phyloP scores from a whole-genome alignment of 2,329 filamentous ascomycete species.

The Microdochium paspali region DNA sequence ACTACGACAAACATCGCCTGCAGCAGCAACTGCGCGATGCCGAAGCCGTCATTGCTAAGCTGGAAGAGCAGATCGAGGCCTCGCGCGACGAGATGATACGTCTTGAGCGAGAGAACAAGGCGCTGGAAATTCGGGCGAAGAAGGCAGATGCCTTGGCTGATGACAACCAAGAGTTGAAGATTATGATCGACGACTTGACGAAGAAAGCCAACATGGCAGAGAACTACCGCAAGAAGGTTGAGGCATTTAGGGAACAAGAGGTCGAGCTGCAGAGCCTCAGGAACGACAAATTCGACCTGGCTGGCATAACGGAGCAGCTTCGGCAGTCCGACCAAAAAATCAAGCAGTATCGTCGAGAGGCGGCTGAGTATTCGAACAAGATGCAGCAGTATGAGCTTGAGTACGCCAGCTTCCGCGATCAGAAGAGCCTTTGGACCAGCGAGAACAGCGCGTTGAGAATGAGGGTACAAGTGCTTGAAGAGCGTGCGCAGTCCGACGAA shows the following conservation, averaged over 20 bases:
- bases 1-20: slow-evolving; percentile 39
- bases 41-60: slow-evolving; percentile 60
- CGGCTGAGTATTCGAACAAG: slow-evolving; percentile 19
- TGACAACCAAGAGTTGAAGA: slow-evolving; percentile 48
- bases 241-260: slow-evolving; percentile 43
- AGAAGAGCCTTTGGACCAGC: slow-evolving; percentile 27
- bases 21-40: slow-evolving; percentile 53
- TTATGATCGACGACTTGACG: slow-evolving; percentile 46
- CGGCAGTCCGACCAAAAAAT: slow-evolving; percentile 21
- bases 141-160: slow-evolving; percentile 45
- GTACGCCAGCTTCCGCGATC: slow-evolving; percentile 31
- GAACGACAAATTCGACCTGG: slow-evolving; percentile 43
- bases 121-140: slow-evolving; percentile 36
- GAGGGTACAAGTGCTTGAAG: slow-evolving; percentile 25
- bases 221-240: slow-evolving; percentile 53
- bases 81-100: slow-evolving; percentile 33
- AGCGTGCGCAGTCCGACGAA: slow-evolving; percentile 39
- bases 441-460: slow-evolving; percentile 34
- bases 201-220: slow-evolving; percentile 56
- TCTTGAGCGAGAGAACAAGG: slow-evolving; percentile 17
- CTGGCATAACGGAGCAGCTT: slow-evolving; percentile 28
- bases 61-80: slow-evolving; percentile 57
- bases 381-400: slow-evolving; percentile 25
- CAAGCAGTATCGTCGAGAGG: slow-evolving; percentile 22
- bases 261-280: slow-evolving; percentile 46